phyloP scores from a whole-genome alignment of 2,329 filamentous ascomycete species.

The Fusarium lateritium region DNA sequence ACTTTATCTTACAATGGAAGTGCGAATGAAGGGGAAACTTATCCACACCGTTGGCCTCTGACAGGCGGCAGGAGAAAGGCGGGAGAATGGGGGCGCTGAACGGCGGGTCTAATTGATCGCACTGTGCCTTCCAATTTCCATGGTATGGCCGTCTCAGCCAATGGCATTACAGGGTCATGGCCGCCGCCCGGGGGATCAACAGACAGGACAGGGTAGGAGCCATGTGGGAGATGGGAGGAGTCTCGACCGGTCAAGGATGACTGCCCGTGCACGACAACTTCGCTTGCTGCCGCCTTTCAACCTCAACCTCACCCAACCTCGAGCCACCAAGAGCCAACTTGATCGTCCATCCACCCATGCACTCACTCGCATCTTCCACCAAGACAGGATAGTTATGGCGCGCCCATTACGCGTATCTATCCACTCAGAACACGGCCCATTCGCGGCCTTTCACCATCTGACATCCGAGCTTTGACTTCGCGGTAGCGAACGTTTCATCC shows the following conservation, averaged over 20 bases:
- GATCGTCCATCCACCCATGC: constrained; percentile 21
- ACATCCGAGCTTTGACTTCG: constrained; percentile 33
- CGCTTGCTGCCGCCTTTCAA: constrained; percentile 43
- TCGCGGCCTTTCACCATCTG: constrained; percentile 26
- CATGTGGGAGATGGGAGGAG: constrained; percentile 30
- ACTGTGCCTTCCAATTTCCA: constrained; percentile 10
- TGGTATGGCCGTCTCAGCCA: constrained; percentile 19
- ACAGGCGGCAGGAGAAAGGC: constrained; percentile 27
- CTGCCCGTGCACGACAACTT: constrained; percentile 44
- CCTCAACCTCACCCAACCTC: constrained; percentile 26
- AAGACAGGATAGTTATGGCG: constrained; percentile 33
- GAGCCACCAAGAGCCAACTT: constrained; percentile 18
- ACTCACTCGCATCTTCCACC: constrained; percentile 48
- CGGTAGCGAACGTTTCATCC: constrained; percentile 27
- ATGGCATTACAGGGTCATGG: constrained; percentile 17
- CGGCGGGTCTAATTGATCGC: constrained; percentile 20
- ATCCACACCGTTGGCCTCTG: constrained; percentile 24
- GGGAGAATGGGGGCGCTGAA: constrained; percentile 31
- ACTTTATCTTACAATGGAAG: constrained; percentile 20
- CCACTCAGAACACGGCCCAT: constrained; percentile 10
- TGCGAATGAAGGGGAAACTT: constrained; percentile 14
- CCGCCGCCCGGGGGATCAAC: constrained; percentile 14
- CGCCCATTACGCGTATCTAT: constrained; percentile 19
- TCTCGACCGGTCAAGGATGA: constrained; percentile 46
- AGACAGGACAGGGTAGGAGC: constrained; percentile 24